Evolutionary conservation across 2,329 filamentous ascomycete species (phyloP), one percentile per base, ranked within the genome.

Genomic region (Penicillium oxalicum): DNA sequence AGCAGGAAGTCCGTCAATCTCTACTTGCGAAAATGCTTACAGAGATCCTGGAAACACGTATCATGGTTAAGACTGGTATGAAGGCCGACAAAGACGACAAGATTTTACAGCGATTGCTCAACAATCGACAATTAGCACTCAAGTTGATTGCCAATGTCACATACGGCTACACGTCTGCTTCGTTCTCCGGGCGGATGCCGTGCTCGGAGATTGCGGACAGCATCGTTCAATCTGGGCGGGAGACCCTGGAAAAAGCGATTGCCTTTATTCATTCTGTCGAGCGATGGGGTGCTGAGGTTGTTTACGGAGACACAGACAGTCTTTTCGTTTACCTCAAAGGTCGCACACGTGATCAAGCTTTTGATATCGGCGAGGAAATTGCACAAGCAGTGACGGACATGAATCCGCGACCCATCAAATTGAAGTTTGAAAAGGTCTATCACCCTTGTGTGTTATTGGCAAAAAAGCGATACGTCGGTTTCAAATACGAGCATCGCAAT

Each of bases 121-220:
- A 98, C 72, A 95, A 96, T 66, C 79, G 93, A 61, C 93, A 98
- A 61, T 76, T 98, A 3, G 93, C 93, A 0, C 78, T 98, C 26
- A 98, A 98, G 65, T 77, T 98, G 5, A 88, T 98, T 35, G 93
- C 93, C n/a, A 98, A 98, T 60, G 93, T 98, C 57, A 98, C 93
- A 0, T 98, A 98, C 62, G 93, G 93, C 9, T 98, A 98, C 70
- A 93, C 93, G 0, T 97, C 93, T 2, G 93, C 93, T 0, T 94
- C 89, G 0, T 98, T 96, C 68, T 97, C 91, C 0, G 93, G 93
- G 0, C 83, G 93, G 25, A 97, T 98, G 93, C 93, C 93, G 0
- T 98, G 93, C 67, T 89, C 90, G 1, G 93, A 98, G 68, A 95
- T 98, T 55, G 93, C 93, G 6, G 93, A 98, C 71, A 95, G 89